These are phyloP conservation scores for Xylaria venustula DNA, from an alignment of 495 filamentous ascomycete genomes.

Conservation along the genomic window DNA sequence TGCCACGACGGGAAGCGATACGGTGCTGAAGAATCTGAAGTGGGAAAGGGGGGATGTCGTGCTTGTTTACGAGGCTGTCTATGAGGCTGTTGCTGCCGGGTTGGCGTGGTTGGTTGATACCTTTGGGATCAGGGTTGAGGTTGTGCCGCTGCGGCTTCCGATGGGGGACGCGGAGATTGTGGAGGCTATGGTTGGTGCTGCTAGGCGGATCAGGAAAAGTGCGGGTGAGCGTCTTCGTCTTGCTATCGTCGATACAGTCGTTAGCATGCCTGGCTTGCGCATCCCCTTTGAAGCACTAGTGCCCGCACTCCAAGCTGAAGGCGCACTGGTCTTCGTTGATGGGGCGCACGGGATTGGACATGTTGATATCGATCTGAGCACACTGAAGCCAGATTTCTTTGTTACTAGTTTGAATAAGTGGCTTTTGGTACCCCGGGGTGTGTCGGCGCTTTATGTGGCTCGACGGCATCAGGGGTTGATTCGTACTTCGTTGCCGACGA, in stretches of 20 bases:
- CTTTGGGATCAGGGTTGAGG: constrained; percentile 13
- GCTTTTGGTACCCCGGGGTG: constrained; percentile 80
- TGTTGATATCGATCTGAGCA: constrained; percentile 62
- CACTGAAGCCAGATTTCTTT: constrained; percentile 78
- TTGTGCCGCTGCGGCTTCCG: constrained; percentile 51
- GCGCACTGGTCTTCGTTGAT: constrained; percentile 66
- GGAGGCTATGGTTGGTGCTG: constrained; percentile 44
- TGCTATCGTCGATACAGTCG: constrained; percentile 78
- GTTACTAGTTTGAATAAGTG: constrained; percentile 88
- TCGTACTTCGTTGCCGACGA: constrained; percentile 72
- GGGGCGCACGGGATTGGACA: constrained; percentile 82
- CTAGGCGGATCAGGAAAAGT: constrained; percentile 34
- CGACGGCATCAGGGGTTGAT: constrained; percentile 69
- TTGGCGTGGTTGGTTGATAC: constrained; percentile 62
- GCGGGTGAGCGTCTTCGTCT: constrained; percentile 46
- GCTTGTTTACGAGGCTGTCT: constrained; percentile 54
- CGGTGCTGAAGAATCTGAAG: constrained; percentile 65
- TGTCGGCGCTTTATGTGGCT: constrained; percentile 78
- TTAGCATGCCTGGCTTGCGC: constrained; percentile 69
- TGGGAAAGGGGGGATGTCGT: constrained; percentile 36
- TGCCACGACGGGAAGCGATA: constrained; percentile 73
- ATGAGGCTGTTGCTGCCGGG: constrained; percentile 61
- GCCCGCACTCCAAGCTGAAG: constrained; percentile 59
- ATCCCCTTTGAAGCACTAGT: constrained; percentile 74
- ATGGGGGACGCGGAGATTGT: constrained; percentile 59